Evolutionary conservation across 73 alveolate species (phyloP), one percentile per base, ranked within the genome.

Genomic region (Uronychia setigera): DNA sequence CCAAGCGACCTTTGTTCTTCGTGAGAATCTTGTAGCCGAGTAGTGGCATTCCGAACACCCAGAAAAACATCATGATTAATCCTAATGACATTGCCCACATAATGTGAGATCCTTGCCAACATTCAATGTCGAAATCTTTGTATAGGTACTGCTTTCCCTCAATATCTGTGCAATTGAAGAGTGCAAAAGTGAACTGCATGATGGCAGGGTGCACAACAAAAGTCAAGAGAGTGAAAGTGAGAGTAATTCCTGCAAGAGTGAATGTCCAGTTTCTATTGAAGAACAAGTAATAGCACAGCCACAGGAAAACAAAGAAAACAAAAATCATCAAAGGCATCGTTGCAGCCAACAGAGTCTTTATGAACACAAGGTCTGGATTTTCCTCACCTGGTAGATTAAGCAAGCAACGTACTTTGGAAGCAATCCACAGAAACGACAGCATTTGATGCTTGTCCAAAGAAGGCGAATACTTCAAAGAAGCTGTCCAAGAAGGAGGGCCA

Each of bases 361-460:
- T 31, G 32, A 26, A 76, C 29, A 76, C 29, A 81, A 32, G 32
- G 81, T 76, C 27, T 1, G 28, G 58, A 26, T 26, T 5, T 1
- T 31, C 81, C 46, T 9, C 1, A 5, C 28, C 81, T 76, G 28
- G 13, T 26, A 5, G 81, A 29, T 76, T 67, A 35, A 27, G n/a
- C 29, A 32, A 67, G 5, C 29, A 1, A 29, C 29, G 29, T 82
- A 60, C 83, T 35, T 25, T 33, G 57, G 26, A 77, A 46, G 80
- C 96, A 91, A 60, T 91, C 96, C 31, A 91, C 33, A 1, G 96
- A 91, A 29, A 87, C 35, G 29, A 90, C 87, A 1, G 81, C 58
- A 57, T 91, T 87, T 19, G 92, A 78, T n/a, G 88, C 90, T 33
- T 58, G 32, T 0, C 84, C 75, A 26, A 91, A 19, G 46, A 79